These are phyloP conservation scores for Aspergillus fijiensis DNA, from an alignment of 2,329 filamentous ascomycete species.

Conservation along the genomic window DNA sequence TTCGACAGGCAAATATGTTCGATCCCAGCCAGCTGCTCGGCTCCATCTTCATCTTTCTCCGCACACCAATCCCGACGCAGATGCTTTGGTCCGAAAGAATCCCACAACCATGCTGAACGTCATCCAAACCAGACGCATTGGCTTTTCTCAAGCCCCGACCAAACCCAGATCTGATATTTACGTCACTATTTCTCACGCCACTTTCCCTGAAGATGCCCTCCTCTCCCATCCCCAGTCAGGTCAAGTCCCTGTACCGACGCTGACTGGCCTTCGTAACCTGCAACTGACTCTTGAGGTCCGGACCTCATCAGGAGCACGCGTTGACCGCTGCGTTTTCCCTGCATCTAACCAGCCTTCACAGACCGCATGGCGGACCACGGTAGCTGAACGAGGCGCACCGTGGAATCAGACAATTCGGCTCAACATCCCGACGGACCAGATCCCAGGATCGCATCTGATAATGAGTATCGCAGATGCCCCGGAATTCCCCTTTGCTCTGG, in stretches of 20 bases:
- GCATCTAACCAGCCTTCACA: conserved; percentile 76
- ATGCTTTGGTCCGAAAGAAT: conserved; percentile 77
- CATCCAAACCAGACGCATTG: conserved; percentile 79
- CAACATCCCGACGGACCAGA: conserved; percentile 73
- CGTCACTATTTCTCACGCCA: conserved; percentile 75
- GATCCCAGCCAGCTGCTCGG: conserved; percentile 69
- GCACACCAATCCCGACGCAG: conserved; percentile 75
- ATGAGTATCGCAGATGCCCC: conserved; percentile 87
- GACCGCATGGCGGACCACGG: conserved; percentile 85
- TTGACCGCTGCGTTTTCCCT: conserved; percentile 84
- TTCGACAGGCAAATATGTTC: conserved; percentile 70
- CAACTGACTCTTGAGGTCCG: conserved; percentile 89
- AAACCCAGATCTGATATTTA: conserved; percentile 93
- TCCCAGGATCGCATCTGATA: conserved; percentile 78
- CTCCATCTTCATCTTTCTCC: conserved; percentile 76
- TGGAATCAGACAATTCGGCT: conserved; percentile 91
- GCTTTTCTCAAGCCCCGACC: conserved; percentile 87
- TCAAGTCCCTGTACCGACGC: conserved; percentile 70
- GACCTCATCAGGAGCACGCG: conserved; percentile 71
- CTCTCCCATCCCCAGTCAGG: conserved; percentile 72
- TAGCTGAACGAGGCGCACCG: conserved; percentile 71
- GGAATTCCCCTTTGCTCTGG: conserved; percentile 83
- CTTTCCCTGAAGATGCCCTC: conserved; percentile 67
- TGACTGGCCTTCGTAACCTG: conserved; percentile 68
- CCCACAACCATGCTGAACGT: conserved; percentile 84